These are phyloP conservation scores for Colletotrichum truncatum DNA, from an alignment of 2,329 filamentous ascomycete genomes.

Conservation along the genomic window DNA sequence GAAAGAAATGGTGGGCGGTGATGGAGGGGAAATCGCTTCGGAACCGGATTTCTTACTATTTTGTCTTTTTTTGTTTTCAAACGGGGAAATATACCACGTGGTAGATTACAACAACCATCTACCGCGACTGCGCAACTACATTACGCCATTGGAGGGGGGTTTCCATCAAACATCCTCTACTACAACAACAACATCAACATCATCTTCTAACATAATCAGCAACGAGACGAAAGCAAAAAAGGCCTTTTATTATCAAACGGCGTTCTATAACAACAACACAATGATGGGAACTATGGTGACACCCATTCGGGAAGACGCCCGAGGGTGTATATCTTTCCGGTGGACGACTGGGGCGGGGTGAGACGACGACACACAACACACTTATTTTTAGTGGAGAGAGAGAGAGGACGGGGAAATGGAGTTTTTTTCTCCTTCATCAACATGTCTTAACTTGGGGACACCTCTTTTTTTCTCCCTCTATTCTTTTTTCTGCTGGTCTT, in stretches of 20 bases:
- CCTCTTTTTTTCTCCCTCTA: not conserved
- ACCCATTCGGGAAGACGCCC: not conserved
- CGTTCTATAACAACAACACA: constrained; percentile 3
- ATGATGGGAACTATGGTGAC: not conserved
- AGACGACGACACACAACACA: not conserved
- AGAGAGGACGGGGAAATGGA: not conserved
- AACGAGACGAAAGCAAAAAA: constrained; percentile 14
- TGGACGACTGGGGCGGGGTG: not conserved
- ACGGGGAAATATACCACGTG: constrained; percentile 25
- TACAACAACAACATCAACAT: not conserved
- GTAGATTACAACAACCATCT: not conserved
- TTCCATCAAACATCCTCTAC: not conserved
- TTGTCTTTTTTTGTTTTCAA: too few species aligned
- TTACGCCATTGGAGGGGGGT: constrained; percentile 1
- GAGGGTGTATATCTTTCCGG: not conserved
- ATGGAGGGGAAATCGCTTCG: not conserved
- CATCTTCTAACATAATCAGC: constrained; percentile 7
- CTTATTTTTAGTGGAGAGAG: not conserved
- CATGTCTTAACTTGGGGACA: constrained; percentile 10
- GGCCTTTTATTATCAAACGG: not conserved
- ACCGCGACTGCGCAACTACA: constrained; percentile 14
- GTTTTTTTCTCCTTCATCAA: not conserved
- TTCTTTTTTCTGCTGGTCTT: too few species aligned
- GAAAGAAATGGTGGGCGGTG: not conserved
- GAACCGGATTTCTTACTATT: constrained; percentile 21